These are phyloP conservation scores for Saposhnikovia divaricata DNA, from an alignment of 129 eudicot genomes.

Conservation along the genomic window DNA sequence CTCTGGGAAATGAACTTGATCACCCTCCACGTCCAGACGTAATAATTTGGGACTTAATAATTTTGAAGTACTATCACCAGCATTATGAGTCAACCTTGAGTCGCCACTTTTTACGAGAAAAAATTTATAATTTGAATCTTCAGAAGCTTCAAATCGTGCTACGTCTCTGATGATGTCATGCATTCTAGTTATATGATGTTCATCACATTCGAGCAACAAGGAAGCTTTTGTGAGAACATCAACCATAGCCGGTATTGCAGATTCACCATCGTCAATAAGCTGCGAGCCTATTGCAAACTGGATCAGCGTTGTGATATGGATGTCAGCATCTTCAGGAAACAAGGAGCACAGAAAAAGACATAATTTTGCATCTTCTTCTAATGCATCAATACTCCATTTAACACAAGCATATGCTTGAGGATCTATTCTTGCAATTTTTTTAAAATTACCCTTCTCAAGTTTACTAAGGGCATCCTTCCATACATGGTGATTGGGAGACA, in stretches of 20 bases:
- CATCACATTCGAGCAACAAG: not conserved
- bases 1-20: not conserved
- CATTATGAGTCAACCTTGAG: not conserved
- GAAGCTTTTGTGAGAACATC: not conserved
- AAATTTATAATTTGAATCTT: too few relatives aligned
- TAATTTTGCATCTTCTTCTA: not conserved
- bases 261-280: not conserved
- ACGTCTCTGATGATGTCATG: constrained; percentile 2
- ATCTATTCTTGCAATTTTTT: too few relatives aligned
- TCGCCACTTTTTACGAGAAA: too few relatives aligned
- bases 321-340: not conserved
- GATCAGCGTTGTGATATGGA: not conserved
- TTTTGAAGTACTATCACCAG: not conserved
- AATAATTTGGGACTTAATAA: not conserved
- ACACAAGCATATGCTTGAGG: too few relatives aligned
- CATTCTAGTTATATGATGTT: not conserved
- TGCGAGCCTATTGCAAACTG: not conserved
- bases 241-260: not conserved
- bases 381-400: too few relatives aligned
- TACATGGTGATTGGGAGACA: not conserved
- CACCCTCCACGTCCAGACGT: not conserved
- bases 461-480: not conserved
- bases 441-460: not conserved
- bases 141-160: not conserved
- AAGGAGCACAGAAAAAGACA: not conserved